phyloP scores from a whole-genome alignment of 164 flowering plant species.

The Piper longum region DNA sequence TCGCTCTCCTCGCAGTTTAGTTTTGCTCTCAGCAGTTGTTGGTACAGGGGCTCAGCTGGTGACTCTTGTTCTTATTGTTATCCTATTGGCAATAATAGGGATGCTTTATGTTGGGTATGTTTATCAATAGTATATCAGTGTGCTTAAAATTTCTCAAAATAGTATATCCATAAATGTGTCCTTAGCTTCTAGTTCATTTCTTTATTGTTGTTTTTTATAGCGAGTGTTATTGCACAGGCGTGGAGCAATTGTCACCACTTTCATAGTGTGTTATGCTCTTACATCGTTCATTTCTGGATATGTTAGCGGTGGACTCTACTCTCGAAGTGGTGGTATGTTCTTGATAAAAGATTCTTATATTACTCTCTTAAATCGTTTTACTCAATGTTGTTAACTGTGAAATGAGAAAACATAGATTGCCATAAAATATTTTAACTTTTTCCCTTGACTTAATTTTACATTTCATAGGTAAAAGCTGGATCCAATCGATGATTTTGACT shows the following conservation, averaged over 20 bases:
- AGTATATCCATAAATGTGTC: not conserved
- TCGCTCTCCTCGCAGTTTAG: conserved; percentile 66
- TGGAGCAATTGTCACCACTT: conserved; percentile 95
- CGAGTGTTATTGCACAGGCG: conserved; percentile 35
- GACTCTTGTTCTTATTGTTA: conserved; percentile 85
- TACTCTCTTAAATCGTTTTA: too few relatives aligned
- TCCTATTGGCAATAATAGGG: conserved; percentile 79
- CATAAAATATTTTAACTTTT: too few relatives aligned
- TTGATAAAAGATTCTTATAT: not conserved
- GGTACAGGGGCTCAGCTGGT: conserved; percentile 98
- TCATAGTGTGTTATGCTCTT: conserved; percentile 87
- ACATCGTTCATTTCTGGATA: conserved; percentile 94
- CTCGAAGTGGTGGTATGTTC: conserved; percentile 85
- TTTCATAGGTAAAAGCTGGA: conserved; percentile 81
- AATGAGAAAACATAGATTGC: not conserved
- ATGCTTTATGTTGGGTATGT: conserved; percentile 92
- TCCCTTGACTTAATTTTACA: not conserved
- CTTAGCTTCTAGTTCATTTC: not conserved
- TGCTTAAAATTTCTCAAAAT: not conserved
- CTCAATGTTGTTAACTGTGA: not conserved
- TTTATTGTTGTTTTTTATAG: not conserved
- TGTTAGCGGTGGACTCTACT: conserved; percentile 95
- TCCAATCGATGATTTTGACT: conserved; percentile 90
- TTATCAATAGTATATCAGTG: not conserved
- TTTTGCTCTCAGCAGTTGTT: conserved; percentile 81